These are phyloP conservation scores for Septoria petroselini DNA, from an alignment of 2,329 filamentous ascomycete genomes.

Conservation along the genomic window DNA sequence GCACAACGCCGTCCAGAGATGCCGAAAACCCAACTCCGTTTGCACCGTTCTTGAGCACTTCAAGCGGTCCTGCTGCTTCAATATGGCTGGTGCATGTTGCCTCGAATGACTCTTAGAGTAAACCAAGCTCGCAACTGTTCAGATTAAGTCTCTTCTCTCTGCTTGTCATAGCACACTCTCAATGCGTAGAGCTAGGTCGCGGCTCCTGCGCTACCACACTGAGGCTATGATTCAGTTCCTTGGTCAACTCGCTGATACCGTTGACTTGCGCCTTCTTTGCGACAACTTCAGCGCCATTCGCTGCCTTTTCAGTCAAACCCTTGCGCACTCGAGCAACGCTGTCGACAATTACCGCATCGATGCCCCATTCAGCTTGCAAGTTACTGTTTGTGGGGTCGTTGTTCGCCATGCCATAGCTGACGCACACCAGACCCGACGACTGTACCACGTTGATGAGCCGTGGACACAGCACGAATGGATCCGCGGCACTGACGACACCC, in stretches of 20 bases:
- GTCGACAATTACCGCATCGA: conserved; percentile 97
- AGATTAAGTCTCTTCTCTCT: background rate
- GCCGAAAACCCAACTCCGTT: background rate
- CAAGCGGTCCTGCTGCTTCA: background rate
- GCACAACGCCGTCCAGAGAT: background rate
- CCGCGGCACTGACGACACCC: conserved; percentile 84
- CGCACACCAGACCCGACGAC: conserved; percentile 87
- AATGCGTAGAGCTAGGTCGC: conserved; percentile 3
- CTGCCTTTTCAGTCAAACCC: conserved; percentile 62
- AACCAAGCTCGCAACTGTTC: background rate
- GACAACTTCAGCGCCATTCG: conserved; percentile 11
- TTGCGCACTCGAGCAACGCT: conserved; percentile 89
- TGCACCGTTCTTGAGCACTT: conserved; percentile 1
- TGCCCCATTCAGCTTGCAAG: conserved; percentile 89
- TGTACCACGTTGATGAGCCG: conserved; percentile 89
- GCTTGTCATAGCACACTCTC: background rate
- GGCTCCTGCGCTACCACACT: conserved; percentile 6
- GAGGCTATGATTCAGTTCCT: conserved; percentile 6
- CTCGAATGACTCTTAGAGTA: too few species aligned
- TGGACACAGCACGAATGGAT: conserved; percentile 84
- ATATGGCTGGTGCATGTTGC: conserved; percentile 19
- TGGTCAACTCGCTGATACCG: conserved; percentile 10
- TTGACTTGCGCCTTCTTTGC: conserved; percentile 1
- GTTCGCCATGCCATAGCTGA: conserved; percentile 88
- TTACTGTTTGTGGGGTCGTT: conserved; percentile 84